phyloP scores from a whole-genome alignment of 108 stramenopile genomes.

The Skeletonema menzelii region DNA sequence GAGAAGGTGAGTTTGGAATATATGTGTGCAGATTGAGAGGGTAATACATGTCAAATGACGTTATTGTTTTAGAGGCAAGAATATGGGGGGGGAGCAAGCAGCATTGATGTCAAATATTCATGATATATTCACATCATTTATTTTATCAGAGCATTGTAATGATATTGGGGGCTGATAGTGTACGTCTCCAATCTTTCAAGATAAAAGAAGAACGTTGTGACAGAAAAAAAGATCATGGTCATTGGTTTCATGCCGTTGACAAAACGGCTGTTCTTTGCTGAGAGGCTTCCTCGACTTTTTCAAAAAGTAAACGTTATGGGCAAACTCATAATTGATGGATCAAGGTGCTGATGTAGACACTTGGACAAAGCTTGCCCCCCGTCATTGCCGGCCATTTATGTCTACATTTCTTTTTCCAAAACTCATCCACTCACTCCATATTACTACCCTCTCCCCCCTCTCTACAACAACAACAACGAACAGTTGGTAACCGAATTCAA shows the following conservation, averaged over 20 bases:
- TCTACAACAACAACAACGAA: background rate
- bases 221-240: too few species aligned
- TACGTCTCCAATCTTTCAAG: too few species aligned
- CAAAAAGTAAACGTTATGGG: background rate
- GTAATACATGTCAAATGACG: background rate
- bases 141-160: too few species aligned
- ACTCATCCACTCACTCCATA: background rate
- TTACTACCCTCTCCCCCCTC: background rate
- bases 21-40: background rate
- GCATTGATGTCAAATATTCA: too few species aligned
- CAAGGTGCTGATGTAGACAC: background rate
- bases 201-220: too few species aligned
- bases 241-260: too few species aligned
- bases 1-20: conserved; percentile 84
- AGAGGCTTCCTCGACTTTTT: background rate
- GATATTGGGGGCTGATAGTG: too few species aligned
- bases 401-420: background rate
- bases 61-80: too few species aligned
- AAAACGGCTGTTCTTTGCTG: too few species aligned
- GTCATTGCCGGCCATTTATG: background rate
- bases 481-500: conserved; percentile 97
- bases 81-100: too few species aligned
- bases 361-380: background rate
- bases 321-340: too few species aligned
- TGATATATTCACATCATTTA: too few species aligned